Conservation (phyloP, 2,329 filamentous ascomycete species). For the Aspergillus novoparasiticus region DNA sequence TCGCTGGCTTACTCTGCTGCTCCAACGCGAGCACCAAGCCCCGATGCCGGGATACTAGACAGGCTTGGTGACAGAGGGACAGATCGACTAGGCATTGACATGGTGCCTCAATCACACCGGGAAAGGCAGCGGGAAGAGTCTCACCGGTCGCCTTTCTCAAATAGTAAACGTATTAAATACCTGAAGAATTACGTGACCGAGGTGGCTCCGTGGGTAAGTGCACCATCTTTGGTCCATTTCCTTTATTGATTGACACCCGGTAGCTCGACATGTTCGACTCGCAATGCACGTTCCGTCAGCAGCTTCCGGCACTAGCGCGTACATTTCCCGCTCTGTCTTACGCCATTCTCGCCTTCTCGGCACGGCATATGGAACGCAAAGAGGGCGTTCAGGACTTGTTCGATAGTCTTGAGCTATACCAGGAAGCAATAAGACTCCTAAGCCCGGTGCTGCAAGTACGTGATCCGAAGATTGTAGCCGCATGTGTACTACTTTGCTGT, state of each 20-base stretch:
- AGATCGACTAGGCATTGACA: background rate
- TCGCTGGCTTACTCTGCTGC: constrained; percentile 48
- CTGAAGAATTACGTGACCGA: constrained; percentile 55
- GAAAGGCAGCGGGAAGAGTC: constrained; percentile 5
- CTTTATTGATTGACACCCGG: background rate
- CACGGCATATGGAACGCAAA: constrained; percentile 57
- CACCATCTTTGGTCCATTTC: background rate
- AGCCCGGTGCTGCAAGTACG: constrained; percentile 52
- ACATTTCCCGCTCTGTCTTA: constrained; percentile 50
- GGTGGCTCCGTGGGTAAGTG: constrained; percentile 49
- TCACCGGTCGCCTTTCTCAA: constrained; percentile 31
- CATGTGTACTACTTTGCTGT: constrained; percentile 57
- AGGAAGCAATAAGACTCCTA: constrained; percentile 54
- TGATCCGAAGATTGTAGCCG: constrained; percentile 54
- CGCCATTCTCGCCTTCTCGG: constrained; percentile 57
- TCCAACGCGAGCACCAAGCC: constrained; percentile 44
- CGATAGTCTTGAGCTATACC: constrained; percentile 57
- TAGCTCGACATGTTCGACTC: constrained; percentile 10
- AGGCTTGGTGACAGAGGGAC: background rate
- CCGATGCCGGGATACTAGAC: constrained; percentile 24
- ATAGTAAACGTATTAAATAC: constrained; percentile 41
- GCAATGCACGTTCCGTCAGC: constrained; percentile 53
- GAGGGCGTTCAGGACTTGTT: constrained; percentile 47
- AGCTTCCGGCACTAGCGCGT: constrained; percentile 54
- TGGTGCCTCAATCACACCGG: constrained; percentile 4